Evolutionary conservation across 148 eudicot genomes (phyloP).

Genomic region (Chenopodium album): DNA sequence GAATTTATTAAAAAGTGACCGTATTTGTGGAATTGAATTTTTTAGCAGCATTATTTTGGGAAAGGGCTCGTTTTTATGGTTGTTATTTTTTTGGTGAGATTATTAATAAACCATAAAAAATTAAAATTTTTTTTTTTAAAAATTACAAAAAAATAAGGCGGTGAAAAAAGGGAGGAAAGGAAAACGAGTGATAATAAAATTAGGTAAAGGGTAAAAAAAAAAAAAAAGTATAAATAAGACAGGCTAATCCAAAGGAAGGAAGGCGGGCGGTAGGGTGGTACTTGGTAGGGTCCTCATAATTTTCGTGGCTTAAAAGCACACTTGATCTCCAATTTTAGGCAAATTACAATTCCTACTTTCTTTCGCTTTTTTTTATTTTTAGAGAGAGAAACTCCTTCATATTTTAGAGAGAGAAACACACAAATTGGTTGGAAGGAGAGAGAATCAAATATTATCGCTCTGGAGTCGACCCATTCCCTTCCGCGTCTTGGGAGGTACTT

Average conservation of each 20-base stretch:
- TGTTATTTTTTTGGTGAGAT: too few species aligned
- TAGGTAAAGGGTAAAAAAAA: not conserved
- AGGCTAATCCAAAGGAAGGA: too few species aligned
- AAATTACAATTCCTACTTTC: not conserved
- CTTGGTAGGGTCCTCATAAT: not conserved
- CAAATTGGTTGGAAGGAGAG: constrained; percentile 1
- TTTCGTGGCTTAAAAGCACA: constrained; percentile 8
- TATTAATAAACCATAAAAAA: too few species aligned
- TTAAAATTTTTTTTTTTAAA: too few species aligned
- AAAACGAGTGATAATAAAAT: not conserved
- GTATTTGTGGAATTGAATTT: too few species aligned
- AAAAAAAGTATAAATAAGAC: too few species aligned
- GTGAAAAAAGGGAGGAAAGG: not conserved
- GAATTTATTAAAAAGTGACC: too few species aligned
- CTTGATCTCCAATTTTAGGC: not conserved
- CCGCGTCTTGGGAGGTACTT: constrained; percentile 53
- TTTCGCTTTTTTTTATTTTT: not conserved
- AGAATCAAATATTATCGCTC: constrained; percentile 27
- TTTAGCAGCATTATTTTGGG: too few species aligned
- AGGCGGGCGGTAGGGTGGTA: not conserved
- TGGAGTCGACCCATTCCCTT: constrained; percentile 46
- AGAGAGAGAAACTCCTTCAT: constrained; percentile 13
- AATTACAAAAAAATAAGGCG: not conserved
- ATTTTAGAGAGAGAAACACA: not conserved
- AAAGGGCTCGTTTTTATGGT: too few species aligned